These are phyloP conservation scores for Epipyxis sp. DNA, from an alignment of 108 stramenopile species.

Conservation along the genomic window DNA sequence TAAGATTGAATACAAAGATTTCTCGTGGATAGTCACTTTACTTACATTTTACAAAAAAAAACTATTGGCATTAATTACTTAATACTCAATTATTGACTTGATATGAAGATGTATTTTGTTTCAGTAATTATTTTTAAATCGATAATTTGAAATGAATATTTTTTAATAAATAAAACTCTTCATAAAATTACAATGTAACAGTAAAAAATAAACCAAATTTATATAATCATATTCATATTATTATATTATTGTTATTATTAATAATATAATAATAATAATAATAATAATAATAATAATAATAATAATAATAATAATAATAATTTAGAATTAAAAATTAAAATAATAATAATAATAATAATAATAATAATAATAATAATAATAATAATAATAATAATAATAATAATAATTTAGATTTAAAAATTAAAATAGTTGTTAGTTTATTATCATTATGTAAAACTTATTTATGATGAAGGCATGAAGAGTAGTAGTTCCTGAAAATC, in stretches of 20 bases:
- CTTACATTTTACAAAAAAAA: background rate
- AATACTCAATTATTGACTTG: background rate
- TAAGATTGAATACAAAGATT: constrained; percentile 65
- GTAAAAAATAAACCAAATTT: background rate
- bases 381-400: background rate
- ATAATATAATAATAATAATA: background rate
- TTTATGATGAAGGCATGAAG: no score
- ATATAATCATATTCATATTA: background rate
- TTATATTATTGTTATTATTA: background rate
- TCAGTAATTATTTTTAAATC: background rate
- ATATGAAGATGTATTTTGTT: background rate
- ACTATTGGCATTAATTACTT: background rate
- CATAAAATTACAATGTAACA: background rate
- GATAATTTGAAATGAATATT: background rate
- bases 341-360: background rate
- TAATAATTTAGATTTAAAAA: background rate
- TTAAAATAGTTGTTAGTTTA: no score
- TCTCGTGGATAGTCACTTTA: background rate
- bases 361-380: background rate
- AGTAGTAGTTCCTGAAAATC: no score
- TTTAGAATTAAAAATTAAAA: background rate
- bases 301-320: background rate
- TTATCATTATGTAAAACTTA: no score
- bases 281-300: background rate
- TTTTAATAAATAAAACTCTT: background rate